Evolutionary conservation across 2,329 filamentous ascomycete genomes (phyloP).

Genomic region (Biscogniauxia marginata): DNA sequence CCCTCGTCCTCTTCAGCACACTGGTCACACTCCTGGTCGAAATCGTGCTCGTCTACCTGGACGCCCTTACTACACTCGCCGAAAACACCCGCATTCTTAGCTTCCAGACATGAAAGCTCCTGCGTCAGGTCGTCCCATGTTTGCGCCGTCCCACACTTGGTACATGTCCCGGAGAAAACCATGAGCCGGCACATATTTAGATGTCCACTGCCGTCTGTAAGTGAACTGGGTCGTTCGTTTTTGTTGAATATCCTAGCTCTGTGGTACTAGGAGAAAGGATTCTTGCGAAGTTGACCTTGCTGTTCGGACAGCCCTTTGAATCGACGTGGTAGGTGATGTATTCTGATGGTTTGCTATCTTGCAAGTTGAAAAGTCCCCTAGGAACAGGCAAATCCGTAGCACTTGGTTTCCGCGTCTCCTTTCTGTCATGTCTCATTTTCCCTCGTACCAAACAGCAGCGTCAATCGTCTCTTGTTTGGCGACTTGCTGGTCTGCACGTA

Average conservation of each 20-base stretch:
- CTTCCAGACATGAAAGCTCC: conserved; percentile 47
- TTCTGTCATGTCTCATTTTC: not conserved
- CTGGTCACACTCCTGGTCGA: conserved; percentile 47
- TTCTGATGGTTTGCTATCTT: not conserved
- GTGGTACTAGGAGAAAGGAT: not conserved
- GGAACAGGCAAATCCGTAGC: not conserved
- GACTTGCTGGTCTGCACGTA: not conserved
- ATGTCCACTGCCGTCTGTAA: not conserved
- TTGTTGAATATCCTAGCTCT: not conserved
- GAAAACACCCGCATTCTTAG: conserved; percentile 48
- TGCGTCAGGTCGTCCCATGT: conserved; percentile 46
- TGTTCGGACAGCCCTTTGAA: not conserved
- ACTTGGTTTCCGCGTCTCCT: not conserved
- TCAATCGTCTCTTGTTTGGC: not conserved
- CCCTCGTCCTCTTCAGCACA: conserved; percentile 43
- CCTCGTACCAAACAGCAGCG: not conserved
- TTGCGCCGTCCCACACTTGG: conserved; percentile 39
- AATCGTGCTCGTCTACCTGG: conserved; percentile 42
- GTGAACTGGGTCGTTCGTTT: not conserved
- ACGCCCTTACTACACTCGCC: conserved; percentile 43
- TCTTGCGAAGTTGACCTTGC: not conserved
- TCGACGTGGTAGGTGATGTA: not conserved
- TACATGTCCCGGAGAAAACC: conserved; percentile 44
- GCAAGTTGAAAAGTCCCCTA: not conserved
- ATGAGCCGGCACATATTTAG: conserved; percentile 46